Evolutionary conservation across 2,329 filamentous ascomycete species (phyloP).

Genomic region (Trichoderma lentiforme): DNA sequence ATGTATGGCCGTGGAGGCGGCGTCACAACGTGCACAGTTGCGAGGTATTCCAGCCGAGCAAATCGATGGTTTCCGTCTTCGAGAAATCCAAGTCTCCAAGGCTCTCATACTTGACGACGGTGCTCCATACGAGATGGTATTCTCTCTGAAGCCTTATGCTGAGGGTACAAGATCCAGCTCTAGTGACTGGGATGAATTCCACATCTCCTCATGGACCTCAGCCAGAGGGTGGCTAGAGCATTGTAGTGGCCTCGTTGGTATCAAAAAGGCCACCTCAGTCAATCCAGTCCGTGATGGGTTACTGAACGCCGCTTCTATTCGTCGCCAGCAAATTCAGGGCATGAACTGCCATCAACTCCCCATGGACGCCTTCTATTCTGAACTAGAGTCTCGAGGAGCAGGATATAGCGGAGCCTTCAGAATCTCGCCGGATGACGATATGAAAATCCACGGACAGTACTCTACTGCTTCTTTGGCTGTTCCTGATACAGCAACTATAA

Average conservation of each 20-base stretch:
- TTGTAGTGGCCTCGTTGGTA: slow-evolving; percentile 51
- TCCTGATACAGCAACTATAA: slow-evolving; percentile 41
- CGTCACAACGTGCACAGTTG: slow-evolving; percentile 33
- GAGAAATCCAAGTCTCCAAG: slow-evolving; percentile 29
- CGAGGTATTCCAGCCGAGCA: slow-evolving; percentile 24
- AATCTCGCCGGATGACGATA: slow-evolving; percentile 9
- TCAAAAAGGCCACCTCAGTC: slow-evolving; percentile 25
- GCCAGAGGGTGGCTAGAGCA: slow-evolving; percentile 56
- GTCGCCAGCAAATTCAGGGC: slow-evolving; percentile 17
- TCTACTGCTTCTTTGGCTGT: slow-evolving; percentile 33
- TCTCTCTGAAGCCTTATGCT: slow-evolving; percentile 27
- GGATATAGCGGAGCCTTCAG: slow-evolving; percentile 28
- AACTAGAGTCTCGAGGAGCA: slow-evolving; percentile 27
- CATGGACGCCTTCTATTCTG: slow-evolving; percentile 25
- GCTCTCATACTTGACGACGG: slow-evolving; percentile 28
- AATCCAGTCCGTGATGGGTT: slow-evolving; percentile 25
- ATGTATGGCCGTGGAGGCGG: slow-evolving; percentile 50
- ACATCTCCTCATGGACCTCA: slow-evolving; percentile 51
- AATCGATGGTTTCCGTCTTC: slow-evolving; percentile 23
- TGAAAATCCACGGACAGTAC: slow-evolving; percentile 21
- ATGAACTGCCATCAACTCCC: slow-evolving; percentile 15
- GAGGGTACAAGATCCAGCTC: slow-evolving; percentile 34
- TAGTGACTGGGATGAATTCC: slow-evolving; percentile 54
- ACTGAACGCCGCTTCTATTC: slow-evolving; percentile 16
- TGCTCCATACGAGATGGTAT: slow-evolving; percentile 26